phyloP scores from a whole-genome alignment of 2,329 filamentous ascomycete species.

The Penicillium sp. region DNA sequence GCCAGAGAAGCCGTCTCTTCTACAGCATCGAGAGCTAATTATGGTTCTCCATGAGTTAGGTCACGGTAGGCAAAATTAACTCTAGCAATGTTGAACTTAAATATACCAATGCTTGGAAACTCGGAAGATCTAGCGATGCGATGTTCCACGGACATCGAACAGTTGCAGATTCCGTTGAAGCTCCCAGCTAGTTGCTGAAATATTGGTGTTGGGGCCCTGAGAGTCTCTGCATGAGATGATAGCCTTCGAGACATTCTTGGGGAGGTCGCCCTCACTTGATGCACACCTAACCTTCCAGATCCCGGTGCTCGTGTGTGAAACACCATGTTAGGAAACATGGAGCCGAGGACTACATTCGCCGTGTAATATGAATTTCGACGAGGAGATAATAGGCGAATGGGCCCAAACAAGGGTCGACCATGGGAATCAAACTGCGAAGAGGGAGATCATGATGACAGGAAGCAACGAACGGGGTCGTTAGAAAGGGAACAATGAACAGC shows the following conservation, averaged over 20 bases:
- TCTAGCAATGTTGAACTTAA: background rate
- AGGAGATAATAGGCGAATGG: too few species aligned
- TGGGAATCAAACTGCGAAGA: too few species aligned
- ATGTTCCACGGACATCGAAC: background rate
- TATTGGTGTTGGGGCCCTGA: background rate
- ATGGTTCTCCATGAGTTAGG: background rate
- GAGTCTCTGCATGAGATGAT: background rate
- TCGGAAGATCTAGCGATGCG: background rate
- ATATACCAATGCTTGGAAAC: background rate
- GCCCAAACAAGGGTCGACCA: too few species aligned
- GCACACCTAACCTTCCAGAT: background rate
- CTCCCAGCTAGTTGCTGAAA: background rate
- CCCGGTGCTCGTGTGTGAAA: background rate
- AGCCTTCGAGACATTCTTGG: background rate
- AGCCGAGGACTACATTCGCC: too few species aligned
- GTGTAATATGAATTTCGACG: too few species aligned
- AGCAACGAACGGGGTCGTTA: too few species aligned
- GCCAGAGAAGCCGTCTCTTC: background rate
- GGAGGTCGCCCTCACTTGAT: background rate
- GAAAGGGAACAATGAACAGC: too few species aligned
- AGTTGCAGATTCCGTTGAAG: background rate
- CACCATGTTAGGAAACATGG: too few species aligned
- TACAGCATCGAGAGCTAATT: background rate
- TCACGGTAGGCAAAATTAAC: background rate
- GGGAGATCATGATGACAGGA: too few species aligned